Base-by-base conservation (phyloP, 169 alveolate genomes). In the Eimeria acervulina region DNA sequence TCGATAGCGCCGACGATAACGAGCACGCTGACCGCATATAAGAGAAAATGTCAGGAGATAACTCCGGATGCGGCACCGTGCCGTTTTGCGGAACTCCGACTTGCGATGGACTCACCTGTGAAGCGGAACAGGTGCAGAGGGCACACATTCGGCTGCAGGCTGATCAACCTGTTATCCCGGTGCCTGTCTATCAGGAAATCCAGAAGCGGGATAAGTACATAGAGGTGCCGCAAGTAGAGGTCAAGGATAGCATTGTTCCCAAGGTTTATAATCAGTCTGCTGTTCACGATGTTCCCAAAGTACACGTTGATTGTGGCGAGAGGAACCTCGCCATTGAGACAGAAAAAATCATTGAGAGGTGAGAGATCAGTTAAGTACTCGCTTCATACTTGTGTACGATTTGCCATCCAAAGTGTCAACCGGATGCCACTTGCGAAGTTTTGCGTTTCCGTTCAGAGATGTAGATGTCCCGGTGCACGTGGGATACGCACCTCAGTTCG, bases 121-220 rank as follows among this genome's bases (percentile, higher is more conserved):
- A 87, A 38, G 66, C 59, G 5, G 94, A 87, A 10, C 83, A 33
- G 44, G 96, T 94, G 52, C 93, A 94, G 26, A 42, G 96, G 59
- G 78, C 91, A 6, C 90, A 94, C 42, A 81, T 94, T 23, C 76
- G 98, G 28, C 93, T 98, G 72, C 97, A 98, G 83, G 98, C 98
- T 52, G 98, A 98, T 94, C 98, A 98, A 89, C 98, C 98, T 28
- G 97, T 98, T 52, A 97, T 98, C 95, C 96, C 97, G 74, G 98
- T 98, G 55, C 98, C 98, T 59, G 98, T 98, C 10, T 97, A 97
- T 76, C 98, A 98, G 87, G 98, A 98, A 78, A 97, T 97, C 83
- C 97, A 97, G 95, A 96, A 97, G 88, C 95, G 98, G 76, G 98
- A 98, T 84, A 97, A 96, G 93, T 97, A 96, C 85, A 96, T 98